Evolutionary conservation across 2,329 filamentous ascomycete genomes (phyloP), one percentile per base, ranked within the genome.

Genomic region (Aspergillus aculeatinus): DNA sequence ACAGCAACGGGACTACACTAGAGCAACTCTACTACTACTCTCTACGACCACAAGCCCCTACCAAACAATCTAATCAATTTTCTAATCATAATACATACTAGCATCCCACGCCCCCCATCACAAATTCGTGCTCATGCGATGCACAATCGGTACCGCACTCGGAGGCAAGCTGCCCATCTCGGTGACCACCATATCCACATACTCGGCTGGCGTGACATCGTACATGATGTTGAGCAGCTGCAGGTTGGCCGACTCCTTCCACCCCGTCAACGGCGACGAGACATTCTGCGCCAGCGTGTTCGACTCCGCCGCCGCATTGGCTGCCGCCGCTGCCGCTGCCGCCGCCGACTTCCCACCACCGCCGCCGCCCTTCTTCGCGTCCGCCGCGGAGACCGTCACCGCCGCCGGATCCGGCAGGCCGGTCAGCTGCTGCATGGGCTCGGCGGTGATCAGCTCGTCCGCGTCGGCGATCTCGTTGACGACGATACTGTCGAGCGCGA

Each of bases 401-500:
- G 66, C 64, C n/a, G 64, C 64, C 4, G 70, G 63, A 60, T 72
- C 69, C 0, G 70, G 67, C 6, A 75, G 63, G 21, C 70, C 70
- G 14, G 74, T 75, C 6, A 75, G 60, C 58, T 76, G 74, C 57
- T 72, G 68, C 31, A 66, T 63, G 2, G 71, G 63, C 25, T 65
- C 62, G 58, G 53, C 73, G 25, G 54, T 65, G n/a, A 80, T 73
- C 27, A 90, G 78, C 78, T 91, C 82, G 75, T 89, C 86, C 76
- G 91, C 71, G 74, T 93, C 83, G 77, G 86, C 92, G 63, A 97
- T 89, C 80, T 99, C 95, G 75, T 99, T 99, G 70, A 92, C 89
- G 48, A 95, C 94, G 66, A 98, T 91, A 25, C 92, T 94, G 77
- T 98, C 95, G 14, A 96, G 86, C 6, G 92, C 90, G 11, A 97